Evolutionary conservation across 306 rosid species (phyloP).

Genomic region (Macrotyloma uniflorum): DNA sequence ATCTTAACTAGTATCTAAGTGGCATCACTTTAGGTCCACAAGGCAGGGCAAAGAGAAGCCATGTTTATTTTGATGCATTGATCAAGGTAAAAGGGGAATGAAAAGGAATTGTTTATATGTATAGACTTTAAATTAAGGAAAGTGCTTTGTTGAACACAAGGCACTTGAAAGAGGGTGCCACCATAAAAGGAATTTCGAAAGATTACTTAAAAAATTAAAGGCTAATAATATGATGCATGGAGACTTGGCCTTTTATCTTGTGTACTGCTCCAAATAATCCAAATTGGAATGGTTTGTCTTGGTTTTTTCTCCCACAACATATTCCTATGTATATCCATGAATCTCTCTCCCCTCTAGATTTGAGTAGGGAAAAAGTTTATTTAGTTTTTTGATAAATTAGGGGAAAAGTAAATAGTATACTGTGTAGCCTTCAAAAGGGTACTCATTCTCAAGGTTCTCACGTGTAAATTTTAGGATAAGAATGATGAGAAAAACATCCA

Average conservation of each 20-base stretch:
- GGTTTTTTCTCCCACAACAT: constrained; percentile 28
- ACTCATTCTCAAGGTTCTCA: constrained; percentile 51
- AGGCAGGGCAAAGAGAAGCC: constrained; percentile 8
- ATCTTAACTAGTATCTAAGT: not conserved
- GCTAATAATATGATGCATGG: constrained; percentile 40
- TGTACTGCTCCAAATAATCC: constrained; percentile 40
- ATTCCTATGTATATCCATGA: constrained; percentile 51
- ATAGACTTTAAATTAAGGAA: constrained; percentile 44
- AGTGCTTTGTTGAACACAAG: constrained; percentile 53
- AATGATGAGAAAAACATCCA: constrained; percentile 24
- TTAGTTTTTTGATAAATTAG: not conserved
- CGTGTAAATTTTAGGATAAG: constrained; percentile 47
- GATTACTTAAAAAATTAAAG: constrained; percentile 38
- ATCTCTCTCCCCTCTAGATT: constrained; percentile 43
- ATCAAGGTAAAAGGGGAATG: constrained; percentile 34
- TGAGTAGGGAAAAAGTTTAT: constrained; percentile 43
- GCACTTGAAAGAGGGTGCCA: constrained; percentile 49
- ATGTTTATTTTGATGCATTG: constrained; percentile 27
- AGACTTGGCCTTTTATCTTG: constrained; percentile 48
- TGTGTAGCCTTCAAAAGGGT: constrained; percentile 40
- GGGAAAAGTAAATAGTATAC: constrained; percentile 38
- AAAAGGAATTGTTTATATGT: constrained; percentile 29
- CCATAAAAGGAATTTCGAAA: constrained; percentile 42
- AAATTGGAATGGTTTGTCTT: constrained; percentile 35
- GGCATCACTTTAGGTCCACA: constrained; percentile 36